These are phyloP conservation scores for Salix koriyanagi DNA, from an alignment of 345 rosid genomes.

Conservation along the genomic window DNA sequence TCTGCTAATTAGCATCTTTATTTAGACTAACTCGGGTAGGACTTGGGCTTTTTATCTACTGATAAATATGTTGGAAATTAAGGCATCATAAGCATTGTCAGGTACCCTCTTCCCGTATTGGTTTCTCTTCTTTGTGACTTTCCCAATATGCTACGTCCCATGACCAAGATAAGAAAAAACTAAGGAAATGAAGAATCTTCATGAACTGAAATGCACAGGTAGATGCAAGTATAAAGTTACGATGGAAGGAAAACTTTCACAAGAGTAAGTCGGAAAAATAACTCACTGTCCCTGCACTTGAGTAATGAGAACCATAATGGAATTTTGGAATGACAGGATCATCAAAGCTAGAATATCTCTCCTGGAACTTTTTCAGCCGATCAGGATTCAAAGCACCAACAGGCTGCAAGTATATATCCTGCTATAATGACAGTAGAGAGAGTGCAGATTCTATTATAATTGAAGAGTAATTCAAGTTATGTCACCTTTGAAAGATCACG, in stretches of 20 bases:
- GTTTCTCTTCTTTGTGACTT: background rate
- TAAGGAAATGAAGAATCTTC: background rate
- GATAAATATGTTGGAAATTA: background rate
- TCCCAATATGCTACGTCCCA: background rate
- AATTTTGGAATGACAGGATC: constrained; percentile 98
- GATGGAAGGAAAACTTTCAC: constrained; percentile 2
- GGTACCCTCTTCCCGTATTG: background rate
- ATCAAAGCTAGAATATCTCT: constrained; percentile 93
- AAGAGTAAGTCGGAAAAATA: constrained; percentile 21
- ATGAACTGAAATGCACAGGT: background rate
- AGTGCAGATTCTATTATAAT: constrained; percentile 1
- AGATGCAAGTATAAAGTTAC: background rate
- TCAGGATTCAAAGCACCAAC: constrained; percentile 87
- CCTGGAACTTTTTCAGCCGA: constrained; percentile 78
- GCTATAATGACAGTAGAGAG: constrained; percentile 24
- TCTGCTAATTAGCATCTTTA: background rate
- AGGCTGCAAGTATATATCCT: constrained; percentile 58
- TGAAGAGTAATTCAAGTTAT: constrained; percentile 25
- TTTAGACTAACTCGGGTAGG: background rate
- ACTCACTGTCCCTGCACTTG: constrained; percentile 93
- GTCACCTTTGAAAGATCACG: constrained; percentile 95
- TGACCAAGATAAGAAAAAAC: background rate
- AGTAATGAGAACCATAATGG: constrained; percentile 98
- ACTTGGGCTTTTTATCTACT: background rate
- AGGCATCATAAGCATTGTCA: background rate